A percentile compares a stretch with the other conserved stretches of the same genome.
Evolutionary conservation across 1,139 yeast genomes (phyloP).

Genomic region (Spencermartinsiella ligniputridi): DNA sequence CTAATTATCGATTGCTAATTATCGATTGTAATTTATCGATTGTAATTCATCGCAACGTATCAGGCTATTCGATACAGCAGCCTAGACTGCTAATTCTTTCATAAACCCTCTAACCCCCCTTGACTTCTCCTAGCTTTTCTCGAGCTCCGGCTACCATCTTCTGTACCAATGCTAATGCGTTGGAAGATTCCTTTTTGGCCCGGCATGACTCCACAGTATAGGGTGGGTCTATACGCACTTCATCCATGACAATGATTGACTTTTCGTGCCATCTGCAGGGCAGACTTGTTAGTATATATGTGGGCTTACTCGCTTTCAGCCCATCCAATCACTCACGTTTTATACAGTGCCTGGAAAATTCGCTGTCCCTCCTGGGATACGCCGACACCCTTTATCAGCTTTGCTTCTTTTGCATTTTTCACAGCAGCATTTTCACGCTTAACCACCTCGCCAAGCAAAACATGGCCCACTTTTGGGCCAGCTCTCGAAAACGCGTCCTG

Average conservation of each 20-base stretch:
- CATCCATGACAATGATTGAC: constrained; percentile 50
- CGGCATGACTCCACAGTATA: constrained; percentile 41
- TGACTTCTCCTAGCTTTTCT: constrained; percentile 48
- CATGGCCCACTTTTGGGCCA: constrained; percentile 28
- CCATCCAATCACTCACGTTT: constrained; percentile 29
- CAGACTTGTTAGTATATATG: constrained; percentile 7
- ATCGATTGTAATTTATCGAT: no score
- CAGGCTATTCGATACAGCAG: no score
- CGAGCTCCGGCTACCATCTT: constrained; percentile 55
- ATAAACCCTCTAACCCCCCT: constrained; percentile 60
- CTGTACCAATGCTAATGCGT: constrained; percentile 46
- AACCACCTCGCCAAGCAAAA: constrained; percentile 26
- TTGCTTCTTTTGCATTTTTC: constrained; percentile 20
- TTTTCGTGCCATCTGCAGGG: constrained; percentile 47
- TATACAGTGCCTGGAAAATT: constrained; percentile 46
- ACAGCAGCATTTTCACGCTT: constrained; percentile 24
- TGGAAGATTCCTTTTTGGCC: constrained; percentile 34
- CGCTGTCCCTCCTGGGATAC: constrained; percentile 46
- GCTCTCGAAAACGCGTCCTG: constrained; percentile 21
- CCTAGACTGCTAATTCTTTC: no score
- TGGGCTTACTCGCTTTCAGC: no score
- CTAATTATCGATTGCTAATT: no score
- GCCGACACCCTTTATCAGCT: constrained; percentile 35
- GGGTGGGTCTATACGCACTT: constrained; percentile 48
- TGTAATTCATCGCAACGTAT: no score